These are phyloP conservation scores for Yamadazyma ubonensis DNA, from an alignment of 805 yeast species.

Conservation along the genomic window DNA sequence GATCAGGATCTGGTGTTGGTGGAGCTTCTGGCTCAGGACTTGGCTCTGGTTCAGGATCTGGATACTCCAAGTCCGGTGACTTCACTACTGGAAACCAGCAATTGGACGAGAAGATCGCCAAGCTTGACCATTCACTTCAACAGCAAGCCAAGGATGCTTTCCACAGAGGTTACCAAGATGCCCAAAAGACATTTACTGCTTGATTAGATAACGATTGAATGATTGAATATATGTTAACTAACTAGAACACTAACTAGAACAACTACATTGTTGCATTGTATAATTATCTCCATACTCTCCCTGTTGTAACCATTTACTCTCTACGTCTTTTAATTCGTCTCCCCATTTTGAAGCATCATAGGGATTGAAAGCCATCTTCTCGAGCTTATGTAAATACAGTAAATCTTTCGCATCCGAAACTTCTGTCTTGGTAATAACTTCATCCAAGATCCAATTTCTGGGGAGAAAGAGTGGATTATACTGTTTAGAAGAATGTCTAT, in stretches of 20 bases:
- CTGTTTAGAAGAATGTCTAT: conserved; percentile 11
- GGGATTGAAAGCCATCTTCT: conserved; percentile 74
- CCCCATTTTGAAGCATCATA: conserved; percentile 71
- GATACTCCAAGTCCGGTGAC: conserved; percentile 15
- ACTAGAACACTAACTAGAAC: conserved; percentile 46
- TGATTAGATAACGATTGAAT: conserved; percentile 6
- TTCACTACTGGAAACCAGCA: conserved; percentile 37
- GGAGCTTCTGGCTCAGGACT: conserved; percentile 4
- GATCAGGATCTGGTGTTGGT: conserved; percentile 1
- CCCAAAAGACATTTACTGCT: conserved; percentile 25
- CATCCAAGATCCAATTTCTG: conserved; percentile 81
- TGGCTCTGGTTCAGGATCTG: conserved; percentile 3
- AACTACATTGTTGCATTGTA: conserved; percentile 72
- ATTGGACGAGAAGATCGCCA: conserved; percentile 35
- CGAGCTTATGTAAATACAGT: conserved; percentile 55
- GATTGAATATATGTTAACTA: conserved; percentile 1
- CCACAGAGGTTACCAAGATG: conserved; percentile 40
- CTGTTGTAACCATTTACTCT: conserved; percentile 49
- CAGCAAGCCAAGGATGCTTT: conserved; percentile 41
- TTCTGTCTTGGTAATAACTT: conserved; percentile 62
- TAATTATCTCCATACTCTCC: conserved; percentile 51
- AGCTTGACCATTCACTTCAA: conserved; percentile 34
- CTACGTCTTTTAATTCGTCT: conserved; percentile 56
- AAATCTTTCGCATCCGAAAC: conserved; percentile 51
- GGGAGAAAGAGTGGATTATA: conserved; percentile 82